phyloP scores from a whole-genome alignment of 306 rosid species.

The Cicer judaicum region DNA sequence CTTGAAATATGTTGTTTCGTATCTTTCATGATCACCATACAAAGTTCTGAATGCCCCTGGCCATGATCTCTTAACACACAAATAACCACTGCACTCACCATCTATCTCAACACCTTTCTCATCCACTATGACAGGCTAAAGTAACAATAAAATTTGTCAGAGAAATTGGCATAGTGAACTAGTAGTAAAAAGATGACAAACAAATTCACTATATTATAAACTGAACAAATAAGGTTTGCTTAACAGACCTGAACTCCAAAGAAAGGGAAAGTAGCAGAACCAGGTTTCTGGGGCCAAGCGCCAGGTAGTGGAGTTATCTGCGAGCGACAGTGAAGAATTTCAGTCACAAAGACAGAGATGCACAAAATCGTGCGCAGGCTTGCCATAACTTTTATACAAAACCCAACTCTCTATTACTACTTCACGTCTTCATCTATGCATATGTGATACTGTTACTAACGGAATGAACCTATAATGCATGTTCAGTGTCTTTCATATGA shows the following conservation, averaged over 20 bases:
- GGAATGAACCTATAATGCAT: constrained; percentile 28
- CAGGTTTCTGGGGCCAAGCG: constrained; percentile 99
- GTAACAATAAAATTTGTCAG: constrained; percentile 42
- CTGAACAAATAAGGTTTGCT: constrained; percentile 28
- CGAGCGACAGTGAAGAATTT: constrained; percentile 40
- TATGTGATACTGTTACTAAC: background rate
- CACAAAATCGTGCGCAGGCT: background rate
- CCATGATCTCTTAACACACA: constrained; percentile 90
- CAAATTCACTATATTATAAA: constrained; percentile 28
- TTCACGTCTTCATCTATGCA: background rate
- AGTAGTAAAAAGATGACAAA: constrained; percentile 15
- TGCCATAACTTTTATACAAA: constrained; percentile 1
- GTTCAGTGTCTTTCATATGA: constrained; percentile 14
- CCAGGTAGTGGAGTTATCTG: constrained; percentile 98
- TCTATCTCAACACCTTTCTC: constrained; percentile 92
- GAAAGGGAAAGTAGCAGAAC: constrained; percentile 98
- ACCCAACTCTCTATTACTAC: constrained; percentile 30
- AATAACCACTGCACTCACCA: constrained; percentile 93
- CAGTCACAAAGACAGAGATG: constrained; percentile 25
- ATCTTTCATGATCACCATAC: constrained; percentile 95
- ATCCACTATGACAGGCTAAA: constrained; percentile 88
- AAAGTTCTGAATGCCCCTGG: constrained; percentile 99
- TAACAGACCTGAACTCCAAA: constrained; percentile 89
- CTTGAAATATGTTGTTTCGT: constrained; percentile 94
- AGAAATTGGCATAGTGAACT: constrained; percentile 24